These are phyloP conservation scores for Eutrema japonicum DNA, from an alignment of 345 rosid genomes.

Conservation along the genomic window DNA sequence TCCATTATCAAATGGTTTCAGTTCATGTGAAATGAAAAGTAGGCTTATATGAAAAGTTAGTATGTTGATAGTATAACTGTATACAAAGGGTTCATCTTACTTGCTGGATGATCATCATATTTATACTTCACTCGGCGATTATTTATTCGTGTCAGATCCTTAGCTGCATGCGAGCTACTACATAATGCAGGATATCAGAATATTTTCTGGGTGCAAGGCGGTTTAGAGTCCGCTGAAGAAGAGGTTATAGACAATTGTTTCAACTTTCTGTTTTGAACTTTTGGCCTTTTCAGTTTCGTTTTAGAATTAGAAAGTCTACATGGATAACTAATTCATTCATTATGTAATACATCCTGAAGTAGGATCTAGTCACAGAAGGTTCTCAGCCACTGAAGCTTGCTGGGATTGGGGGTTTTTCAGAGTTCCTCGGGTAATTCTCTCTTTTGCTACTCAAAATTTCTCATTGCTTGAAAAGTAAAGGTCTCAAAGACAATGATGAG, in stretches of 20 bases:
- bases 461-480: conserved; percentile 21
- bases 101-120: conserved; percentile 20
- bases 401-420: conserved; percentile 88
- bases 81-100: conserved; percentile 14
- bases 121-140: conserved; percentile 15
- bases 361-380: conserved; percentile 91
- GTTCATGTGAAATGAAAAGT: conserved; percentile 13
- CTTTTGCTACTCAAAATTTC: conserved; percentile 11
- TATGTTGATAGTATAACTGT: conserved; percentile 14
- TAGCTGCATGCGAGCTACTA: conserved; percentile 88
- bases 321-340: conserved; percentile 15
- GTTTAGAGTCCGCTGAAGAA: conserved; percentile 85
- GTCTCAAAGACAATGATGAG: conserved; percentile 1
- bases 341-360: conserved; percentile 29
- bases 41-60: conserved; percentile 21
- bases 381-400: conserved; percentile 78
- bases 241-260: conserved; percentile 54
- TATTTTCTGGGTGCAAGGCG: conserved; percentile 94
- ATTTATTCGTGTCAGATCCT: conserved; percentile 58
- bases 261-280: conserved; percentile 23
- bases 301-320: background rate
- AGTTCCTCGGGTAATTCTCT: conserved; percentile 78
- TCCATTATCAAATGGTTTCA: background rate
- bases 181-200: conserved; percentile 74
- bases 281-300: conserved; percentile 30